These are phyloP conservation scores for Candida schatavii DNA, from an alignment of 805 yeast genomes.

Conservation along the genomic window DNA sequence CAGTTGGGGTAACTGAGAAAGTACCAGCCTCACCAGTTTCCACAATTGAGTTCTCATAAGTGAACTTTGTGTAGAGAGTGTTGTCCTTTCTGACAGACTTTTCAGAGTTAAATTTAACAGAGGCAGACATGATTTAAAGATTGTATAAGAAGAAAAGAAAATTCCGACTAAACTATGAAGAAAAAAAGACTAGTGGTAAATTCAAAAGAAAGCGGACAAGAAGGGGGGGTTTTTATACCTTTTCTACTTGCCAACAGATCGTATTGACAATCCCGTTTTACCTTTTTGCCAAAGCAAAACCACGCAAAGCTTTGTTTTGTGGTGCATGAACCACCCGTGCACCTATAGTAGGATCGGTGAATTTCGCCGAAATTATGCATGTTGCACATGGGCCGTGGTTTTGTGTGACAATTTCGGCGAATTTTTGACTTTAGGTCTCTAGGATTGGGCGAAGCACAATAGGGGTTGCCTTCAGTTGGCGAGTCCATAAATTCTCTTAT, in stretches of 20 bases:
- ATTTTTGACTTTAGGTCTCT: background rate
- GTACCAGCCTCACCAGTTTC: constrained; percentile 49
- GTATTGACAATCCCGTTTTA: too few species aligned
- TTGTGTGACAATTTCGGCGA: constrained; percentile 1
- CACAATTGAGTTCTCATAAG: constrained; percentile 75
- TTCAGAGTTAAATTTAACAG: constrained; percentile 55
- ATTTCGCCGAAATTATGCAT: constrained; percentile 22
- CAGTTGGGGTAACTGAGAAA: constrained; percentile 65
- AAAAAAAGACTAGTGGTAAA: background rate
- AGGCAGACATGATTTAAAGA: constrained; percentile 23
- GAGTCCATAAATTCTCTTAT: background rate
- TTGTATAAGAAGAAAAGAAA: background rate
- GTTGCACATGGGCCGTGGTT: background rate
- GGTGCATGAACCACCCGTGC: too few species aligned
- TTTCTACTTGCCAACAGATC: too few species aligned
- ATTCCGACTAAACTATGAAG: background rate
- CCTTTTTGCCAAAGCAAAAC: background rate
- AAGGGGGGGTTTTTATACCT: constrained; percentile 4
- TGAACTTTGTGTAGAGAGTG: constrained; percentile 58
- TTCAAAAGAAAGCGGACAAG: background rate
- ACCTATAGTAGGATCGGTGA: too few species aligned
- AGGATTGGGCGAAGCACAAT: background rate
- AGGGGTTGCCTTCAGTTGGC: background rate
- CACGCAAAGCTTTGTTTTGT: background rate
- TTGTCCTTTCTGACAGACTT: constrained; percentile 49